A percentile compares a stretch with the other conserved stretches of the same genome.
These are phyloP conservation scores for Beauveria caledonica DNA, from an alignment of 2,329 filamentous ascomycete species.

Conservation along the genomic window DNA sequence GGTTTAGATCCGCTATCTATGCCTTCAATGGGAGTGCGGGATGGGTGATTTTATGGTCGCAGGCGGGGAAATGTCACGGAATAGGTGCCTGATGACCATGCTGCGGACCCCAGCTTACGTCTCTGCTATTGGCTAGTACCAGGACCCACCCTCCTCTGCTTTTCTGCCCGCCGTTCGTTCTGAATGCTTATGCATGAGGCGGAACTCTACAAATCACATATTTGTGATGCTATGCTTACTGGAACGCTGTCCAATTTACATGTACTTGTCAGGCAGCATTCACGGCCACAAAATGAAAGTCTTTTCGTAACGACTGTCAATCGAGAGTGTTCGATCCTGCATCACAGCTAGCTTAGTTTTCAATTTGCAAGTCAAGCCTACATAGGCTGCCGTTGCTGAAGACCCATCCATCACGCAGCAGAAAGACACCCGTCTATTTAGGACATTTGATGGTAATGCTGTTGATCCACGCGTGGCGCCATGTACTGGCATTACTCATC, in stretches of 20 bases:
- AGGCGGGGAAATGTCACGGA: not conserved
- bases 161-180: not conserved
- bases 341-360: not conserved
- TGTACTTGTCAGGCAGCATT: not conserved
- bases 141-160: not conserved
- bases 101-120: not conserved
- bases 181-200: not conserved
- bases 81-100: not conserved
- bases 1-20: not conserved
- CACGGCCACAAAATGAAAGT: not conserved
- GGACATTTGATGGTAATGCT: not conserved
- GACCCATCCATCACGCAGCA: not conserved
- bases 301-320: not conserved
- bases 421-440: not conserved
- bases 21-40: not conserved
- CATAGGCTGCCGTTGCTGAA: not conserved
- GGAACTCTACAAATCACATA: not conserved
- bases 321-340: not conserved
- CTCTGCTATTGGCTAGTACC: not conserved
- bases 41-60: not conserved
- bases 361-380: not conserved
- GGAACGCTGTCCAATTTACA: not conserved
- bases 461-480: not conserved
- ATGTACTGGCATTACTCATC: not conserved
- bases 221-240: not conserved